Conservation (phyloP, 2,329 filamentous ascomycete genomes). For the Ophiostoma sp. region DNA sequence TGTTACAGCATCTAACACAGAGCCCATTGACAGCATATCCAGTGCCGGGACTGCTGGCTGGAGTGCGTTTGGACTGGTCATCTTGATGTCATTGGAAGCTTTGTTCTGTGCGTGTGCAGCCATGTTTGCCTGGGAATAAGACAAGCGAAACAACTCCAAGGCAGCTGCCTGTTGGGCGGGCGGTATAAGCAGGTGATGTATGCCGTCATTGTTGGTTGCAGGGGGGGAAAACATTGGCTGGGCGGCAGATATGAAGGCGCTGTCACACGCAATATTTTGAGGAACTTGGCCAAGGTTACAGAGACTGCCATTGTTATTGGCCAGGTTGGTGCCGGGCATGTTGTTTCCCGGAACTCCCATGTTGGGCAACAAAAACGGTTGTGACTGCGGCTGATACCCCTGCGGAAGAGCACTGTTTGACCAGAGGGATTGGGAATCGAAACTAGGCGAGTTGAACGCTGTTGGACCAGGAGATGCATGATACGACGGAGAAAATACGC, state of each 20-base stretch:
- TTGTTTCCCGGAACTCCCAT: constrained; percentile 12
- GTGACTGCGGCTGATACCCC: constrained; percentile 30
- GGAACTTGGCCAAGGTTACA: constrained; percentile 32
- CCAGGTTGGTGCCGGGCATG: constrained; percentile 7
- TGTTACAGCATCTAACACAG: not conserved
- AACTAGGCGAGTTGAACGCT: constrained; percentile 38
- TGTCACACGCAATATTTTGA: constrained; percentile 34
- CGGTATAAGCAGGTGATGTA: constrained; percentile 2
- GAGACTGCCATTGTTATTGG: constrained; percentile 14
- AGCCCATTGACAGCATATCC: constrained; percentile 28
- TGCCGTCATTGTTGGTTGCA: constrained; percentile 20
- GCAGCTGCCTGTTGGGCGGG: constrained; percentile 16
- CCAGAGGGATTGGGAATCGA: constrained; percentile 37
- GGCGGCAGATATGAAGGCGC: constrained; percentile 31
- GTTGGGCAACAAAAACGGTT: constrained; percentile 30
- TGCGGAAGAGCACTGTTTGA: constrained; percentile 33
- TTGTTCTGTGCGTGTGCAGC: constrained; percentile 9
- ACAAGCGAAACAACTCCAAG: not conserved
- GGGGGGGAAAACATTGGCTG: constrained; percentile 28
- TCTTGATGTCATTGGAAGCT: constrained; percentile 26
- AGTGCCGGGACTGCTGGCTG: constrained; percentile 29
- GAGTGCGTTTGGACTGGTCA: constrained; percentile 28
- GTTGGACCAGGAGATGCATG: constrained; percentile 37
- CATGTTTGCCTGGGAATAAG: not conserved
- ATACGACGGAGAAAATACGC: constrained; percentile 31